Evolutionary conservation across 73 alveolate species (phyloP).

Genomic region (Paramecium primaurelia): DNA sequence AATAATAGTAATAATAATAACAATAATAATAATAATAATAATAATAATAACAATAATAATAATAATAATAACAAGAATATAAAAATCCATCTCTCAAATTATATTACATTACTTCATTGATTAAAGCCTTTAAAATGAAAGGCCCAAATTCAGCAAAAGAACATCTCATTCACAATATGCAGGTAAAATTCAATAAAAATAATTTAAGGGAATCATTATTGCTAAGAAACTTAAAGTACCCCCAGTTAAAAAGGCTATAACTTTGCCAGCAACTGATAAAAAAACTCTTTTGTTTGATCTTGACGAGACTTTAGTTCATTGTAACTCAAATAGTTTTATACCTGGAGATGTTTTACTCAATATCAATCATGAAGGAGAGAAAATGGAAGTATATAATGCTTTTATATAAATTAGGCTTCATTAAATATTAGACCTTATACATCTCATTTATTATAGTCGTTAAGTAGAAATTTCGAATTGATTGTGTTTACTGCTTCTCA

Average conservation of each 20-base stretch:
- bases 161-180: conserved; percentile 16
- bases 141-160: conserved; percentile 51
- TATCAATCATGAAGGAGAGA: conserved; percentile 36
- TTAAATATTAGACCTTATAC: conserved; percentile 89
- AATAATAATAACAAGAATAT: not conserved
- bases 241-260: not conserved
- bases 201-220: not conserved
- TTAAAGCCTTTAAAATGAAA: conserved; percentile 17
- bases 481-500: conserved; percentile 93
- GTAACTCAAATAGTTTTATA: conserved; percentile 27
- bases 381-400: not conserved
- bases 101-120: conserved; percentile 14
- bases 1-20: not conserved
- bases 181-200: not conserved
- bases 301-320: conserved; percentile 57
- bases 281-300: conserved; percentile 54
- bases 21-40: not conserved
- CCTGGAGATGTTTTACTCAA: conserved; percentile 52
- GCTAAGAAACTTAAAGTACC: conserved; percentile 11
- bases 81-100: not conserved
- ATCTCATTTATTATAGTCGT: conserved; percentile 75
- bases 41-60: not conserved
- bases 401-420: conserved; percentile 73
- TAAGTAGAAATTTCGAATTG: conserved; percentile 78
- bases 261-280: conserved; percentile 57